Evolutionary conservation across 441 rosid genomes (phyloP), one percentile per base, ranked within the genome.

Genomic region (Biscutella auriculata): DNA sequence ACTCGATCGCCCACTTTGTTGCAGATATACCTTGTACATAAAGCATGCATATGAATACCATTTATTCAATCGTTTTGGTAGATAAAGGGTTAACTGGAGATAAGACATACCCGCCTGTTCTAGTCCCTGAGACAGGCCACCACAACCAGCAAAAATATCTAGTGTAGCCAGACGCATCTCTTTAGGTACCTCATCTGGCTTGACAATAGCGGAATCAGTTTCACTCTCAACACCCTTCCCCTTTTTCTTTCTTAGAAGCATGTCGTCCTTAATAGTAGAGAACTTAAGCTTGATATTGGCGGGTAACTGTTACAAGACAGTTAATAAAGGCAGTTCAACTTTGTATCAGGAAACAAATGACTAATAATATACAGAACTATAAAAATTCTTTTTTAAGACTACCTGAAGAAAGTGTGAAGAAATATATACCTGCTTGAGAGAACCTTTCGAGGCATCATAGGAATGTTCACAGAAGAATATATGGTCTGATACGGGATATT

Each of bases 91-190:
- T 50, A 23, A 12, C 15, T 19, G 8, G 9, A 29, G 44, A 39
- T 47, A 21, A 69, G 19, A 43, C 60, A 61, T 69, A 87, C 97
- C 92, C 28, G 92, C 75, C 53, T 60, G 76, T 16, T 77, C 70
- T 69, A 93, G 74, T 27, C 97, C 97, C 56, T 87, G 86, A 30
- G 99, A 87, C 68, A 92, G 71, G 44, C 97, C 98, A 66, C 97
- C 98, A 73, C 97, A 92, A 53, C 97, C 97, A 46, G 95, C 88
- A 78, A 92, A 92, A 45, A 88, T 84, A 71, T 88, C 97, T 14
- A 88, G 65, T 4, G 97, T 88, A 63, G 90, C 81, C 63, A 88
- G 48, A 30, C 66, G 26, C 53, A 63, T 72, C 48, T 42, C 65
- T 53, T 69, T 55, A 48, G 69, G 66, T 62, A 70, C 70, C 37